phyloP scores from a whole-genome alignment of 164 flowering plant species.

The Tetrastigma voinierianum region DNA sequence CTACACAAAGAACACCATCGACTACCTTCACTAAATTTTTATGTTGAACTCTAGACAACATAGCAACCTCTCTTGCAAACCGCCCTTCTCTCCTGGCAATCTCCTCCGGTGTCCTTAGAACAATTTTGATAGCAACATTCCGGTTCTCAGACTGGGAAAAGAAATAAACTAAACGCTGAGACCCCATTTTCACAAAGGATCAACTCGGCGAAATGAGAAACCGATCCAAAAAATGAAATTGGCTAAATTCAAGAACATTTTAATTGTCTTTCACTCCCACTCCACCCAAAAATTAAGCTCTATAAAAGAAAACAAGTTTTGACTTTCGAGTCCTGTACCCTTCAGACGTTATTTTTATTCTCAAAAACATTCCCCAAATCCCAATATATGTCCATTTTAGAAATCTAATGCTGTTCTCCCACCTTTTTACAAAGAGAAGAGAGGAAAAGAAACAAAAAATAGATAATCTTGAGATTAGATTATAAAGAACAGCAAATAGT shows the following conservation, averaged over 20 bases:
- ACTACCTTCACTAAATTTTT: slow-evolving; percentile 90
- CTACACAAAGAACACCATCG: background rate
- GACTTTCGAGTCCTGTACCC: too few species aligned
- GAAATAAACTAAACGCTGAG: background rate
- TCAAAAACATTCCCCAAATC: too few species aligned
- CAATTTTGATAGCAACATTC: slow-evolving; percentile 88
- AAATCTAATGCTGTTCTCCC: too few species aligned
- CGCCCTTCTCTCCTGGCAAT: slow-evolving; percentile 62
- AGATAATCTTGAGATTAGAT: background rate
- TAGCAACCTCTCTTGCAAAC: slow-evolving; percentile 84
- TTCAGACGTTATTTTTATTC: too few species aligned
- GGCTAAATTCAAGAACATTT: background rate
- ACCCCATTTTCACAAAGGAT: too few species aligned
- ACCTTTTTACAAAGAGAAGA: too few species aligned
- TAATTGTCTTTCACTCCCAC: background rate
- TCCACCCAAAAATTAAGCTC: background rate
- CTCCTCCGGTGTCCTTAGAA: slow-evolving; percentile 83
- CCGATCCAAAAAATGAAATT: background rate
- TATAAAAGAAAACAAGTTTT: background rate
- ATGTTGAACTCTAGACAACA: slow-evolving; percentile 94
- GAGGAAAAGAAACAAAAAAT: background rate
- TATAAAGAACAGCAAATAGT: too few species aligned
- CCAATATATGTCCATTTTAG: too few species aligned
- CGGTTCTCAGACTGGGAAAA: slow-evolving; percentile 63
- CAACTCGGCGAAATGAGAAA: too few species aligned